These are phyloP conservation scores for Marasmius tenuissimus DNA, from an alignment of 1,284 basidiomycete genomes.

Conservation along the genomic window DNA sequence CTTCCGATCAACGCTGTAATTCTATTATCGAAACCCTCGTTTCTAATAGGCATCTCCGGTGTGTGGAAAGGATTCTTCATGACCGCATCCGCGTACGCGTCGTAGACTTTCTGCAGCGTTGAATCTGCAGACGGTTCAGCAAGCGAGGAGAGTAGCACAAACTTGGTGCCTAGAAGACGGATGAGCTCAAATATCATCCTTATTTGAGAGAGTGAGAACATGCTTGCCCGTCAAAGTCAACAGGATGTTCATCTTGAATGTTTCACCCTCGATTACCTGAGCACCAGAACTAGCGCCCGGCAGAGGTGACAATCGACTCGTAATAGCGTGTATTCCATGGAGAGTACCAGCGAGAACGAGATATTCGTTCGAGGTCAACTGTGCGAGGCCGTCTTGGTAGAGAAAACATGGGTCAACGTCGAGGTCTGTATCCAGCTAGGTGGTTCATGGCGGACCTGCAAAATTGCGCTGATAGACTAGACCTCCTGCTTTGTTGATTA, in stretches of 20 bases:
- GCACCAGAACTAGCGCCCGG: slow-evolving; percentile 78
- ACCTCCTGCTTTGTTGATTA: slow-evolving; percentile 99
- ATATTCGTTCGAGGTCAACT: slow-evolving; percentile 93
- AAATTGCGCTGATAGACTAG: slow-evolving; percentile 94
- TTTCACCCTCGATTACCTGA: slow-evolving; percentile 92
- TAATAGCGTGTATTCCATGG: slow-evolving; percentile 98
- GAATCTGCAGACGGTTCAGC: slow-evolving; percentile 73
- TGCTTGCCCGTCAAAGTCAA: slow-evolving; percentile 89
- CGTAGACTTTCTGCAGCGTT: slow-evolving; percentile 82
- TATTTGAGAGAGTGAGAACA: not conserved
- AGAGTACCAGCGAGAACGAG: slow-evolving; percentile 96
- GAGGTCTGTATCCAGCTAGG: not conserved
- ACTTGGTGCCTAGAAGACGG: slow-evolving; percentile 83
- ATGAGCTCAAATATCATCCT: slow-evolving; percentile 1
- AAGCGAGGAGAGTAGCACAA: slow-evolving; percentile 86
- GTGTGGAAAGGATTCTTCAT: slow-evolving; percentile 99
- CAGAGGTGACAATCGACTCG: slow-evolving; percentile 85
- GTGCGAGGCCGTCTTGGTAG: slow-evolving; percentile 77
- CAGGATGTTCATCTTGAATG: slow-evolving; percentile 87
- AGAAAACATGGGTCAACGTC: slow-evolving; percentile 11
- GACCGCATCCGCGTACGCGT: slow-evolving; percentile 89
- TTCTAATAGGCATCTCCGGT: slow-evolving; percentile 97
- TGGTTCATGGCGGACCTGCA: slow-evolving; percentile 55
- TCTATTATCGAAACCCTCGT: slow-evolving; percentile 82
- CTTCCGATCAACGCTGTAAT: slow-evolving; percentile 61